Percentiles rank a stretch among this genome's conserved stretches.
Evolutionary conservation across 495 filamentous ascomycete species (phyloP).

Genomic region (Aspergillus ellipticus): DNA sequence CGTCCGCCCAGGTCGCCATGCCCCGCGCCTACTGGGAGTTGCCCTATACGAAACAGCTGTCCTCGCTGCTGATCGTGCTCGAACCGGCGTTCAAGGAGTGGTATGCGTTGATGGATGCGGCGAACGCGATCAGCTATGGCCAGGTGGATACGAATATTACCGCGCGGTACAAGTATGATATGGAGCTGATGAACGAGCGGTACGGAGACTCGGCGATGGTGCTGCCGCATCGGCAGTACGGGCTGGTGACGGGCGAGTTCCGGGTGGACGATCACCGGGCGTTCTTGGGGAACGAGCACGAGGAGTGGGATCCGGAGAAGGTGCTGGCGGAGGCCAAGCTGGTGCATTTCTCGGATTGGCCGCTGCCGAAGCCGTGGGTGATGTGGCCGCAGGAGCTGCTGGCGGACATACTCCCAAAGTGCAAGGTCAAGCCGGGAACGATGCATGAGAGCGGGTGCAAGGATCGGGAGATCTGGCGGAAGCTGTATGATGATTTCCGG

Average conservation of each 20-base stretch:
- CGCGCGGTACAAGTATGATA: conserved; percentile 54
- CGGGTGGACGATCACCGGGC: conserved; percentile 53
- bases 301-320: conserved; percentile 65
- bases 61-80: conserved; percentile 62
- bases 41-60: conserved; percentile 49
- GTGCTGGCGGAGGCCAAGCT: conserved; percentile 66
- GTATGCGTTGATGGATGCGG: conserved; percentile 44
- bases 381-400: conserved; percentile 54
- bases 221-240: conserved; percentile 72
- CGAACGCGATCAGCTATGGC: conserved; percentile 24
- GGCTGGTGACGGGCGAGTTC: conserved; percentile 69
- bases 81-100: conserved; percentile 57
- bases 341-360: conserved; percentile 80
- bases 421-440: conserved; percentile 45
- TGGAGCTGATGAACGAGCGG: conserved; percentile 72
- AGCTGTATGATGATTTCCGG: conserved; percentile 67
- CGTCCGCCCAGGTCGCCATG: conserved; percentile 56
- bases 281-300: conserved; percentile 61
- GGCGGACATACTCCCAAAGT: conserved; percentile 56
- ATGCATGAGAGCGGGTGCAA: conserved; percentile 52
- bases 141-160: conserved; percentile 26
- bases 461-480: conserved; percentile 65
- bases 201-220: conserved; percentile 65
- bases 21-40: conserved; percentile 69
- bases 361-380: conserved; percentile 76